Evolutionary conservation across 495 filamentous ascomycete species (phyloP), one percentile per base, ranked within the genome.

Genomic region (Aspergillus sparsus): DNA sequence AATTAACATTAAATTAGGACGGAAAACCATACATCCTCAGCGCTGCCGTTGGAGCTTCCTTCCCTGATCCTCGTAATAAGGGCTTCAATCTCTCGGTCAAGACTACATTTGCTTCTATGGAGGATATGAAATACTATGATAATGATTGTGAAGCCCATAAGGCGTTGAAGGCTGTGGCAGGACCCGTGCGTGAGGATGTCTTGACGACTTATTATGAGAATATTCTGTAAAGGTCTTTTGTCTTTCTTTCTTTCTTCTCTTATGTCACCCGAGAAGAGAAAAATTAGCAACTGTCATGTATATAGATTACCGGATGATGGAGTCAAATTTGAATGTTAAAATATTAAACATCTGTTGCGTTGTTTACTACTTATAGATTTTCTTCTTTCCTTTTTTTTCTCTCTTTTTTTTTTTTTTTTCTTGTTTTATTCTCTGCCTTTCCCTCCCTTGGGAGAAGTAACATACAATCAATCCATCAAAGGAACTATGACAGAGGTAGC

Each of bases 91-190:
- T 90, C 41, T 77, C 81, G 8, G 80, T 82, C 11, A 79, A 83
- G 65, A 81, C 78, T 53, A 79, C 78, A 44, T 91, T 91, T 61
- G 78, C 79, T 6, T 83, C 67, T 41, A 49, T 85, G 53, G 87
- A 85, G 9, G 88, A 91, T 70, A 85, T 90, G 83, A 71, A 84
- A 63, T 91, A 83, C 68, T 91, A 89, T 64, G 88, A 91, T 71
- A 66, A 58, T 6, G 78, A 83, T 58, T 89, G 86, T 67, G 75
- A 77, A 57, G 87, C 86, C 13, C 87, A 91, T 60, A 72, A 73
- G 55, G 74, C 68, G 47, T 71, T 90, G 41, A 90, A 87, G 80
- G 77, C 77, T 56, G 71, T 77, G 11, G 64, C 50, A 2, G 62
- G 37, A 2, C 61, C 80, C 7, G 70, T 73, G 0, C 68, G 73